Base-by-base conservation (phyloP, 73 alveolate species). In the Effrenium voratum region DNA sequence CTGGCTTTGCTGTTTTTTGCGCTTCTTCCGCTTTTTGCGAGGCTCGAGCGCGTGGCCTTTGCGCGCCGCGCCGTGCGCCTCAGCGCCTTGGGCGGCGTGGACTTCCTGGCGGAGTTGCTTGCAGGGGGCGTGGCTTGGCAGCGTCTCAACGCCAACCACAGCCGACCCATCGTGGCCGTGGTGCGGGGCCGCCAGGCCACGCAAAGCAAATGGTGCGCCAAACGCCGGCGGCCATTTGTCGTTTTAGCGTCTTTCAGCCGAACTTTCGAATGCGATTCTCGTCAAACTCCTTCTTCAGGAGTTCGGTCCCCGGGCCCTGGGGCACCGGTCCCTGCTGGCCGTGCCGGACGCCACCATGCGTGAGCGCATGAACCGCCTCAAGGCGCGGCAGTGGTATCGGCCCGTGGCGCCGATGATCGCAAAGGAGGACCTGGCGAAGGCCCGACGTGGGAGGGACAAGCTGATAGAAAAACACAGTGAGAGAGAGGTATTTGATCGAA, bases 361-460 rank as follows among this genome's bases (percentile, higher is more conserved):
- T 8, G 98, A 92, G 16, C 98, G 98, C 34, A 92, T 92, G 98
- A 92, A 92, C 75, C 98, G 76, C 6, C 49, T 92, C 49, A 92
- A 92, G 34, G 47, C 43, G 26, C 79, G 98, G 50, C 98, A 92
- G 91, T 92, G 81, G 41, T 92, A 92, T 52, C 98, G 98, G 47
- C 98, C 98, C 0, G 98, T 92, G 36, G 98, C 98, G 28, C 98
- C 98, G 5, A 92, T 92, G 98, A 92, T 92, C 34, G 92, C 92
- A 49, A 73, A 90, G 41, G 97, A 75, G 83, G 97, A 86, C 2
- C n/a, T 90, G 59, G 88, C 44, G 72, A 59, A 90, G 13, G n/a
- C n/a, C n/a, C n/a, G n/a, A n/a, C n/a, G n/a, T n/a, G n/a, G n/a
- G n/a, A n/a, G n/a, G n/a, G n/a, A n/a, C n/a, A n/a, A n/a, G n/a